Percentiles rank a stretch among this genome's conserved stretches.
These are phyloP conservation scores for Pyrenochaeta sp. DNA, from an alignment of 2,329 filamentous ascomycete species.

Conservation along the genomic window DNA sequence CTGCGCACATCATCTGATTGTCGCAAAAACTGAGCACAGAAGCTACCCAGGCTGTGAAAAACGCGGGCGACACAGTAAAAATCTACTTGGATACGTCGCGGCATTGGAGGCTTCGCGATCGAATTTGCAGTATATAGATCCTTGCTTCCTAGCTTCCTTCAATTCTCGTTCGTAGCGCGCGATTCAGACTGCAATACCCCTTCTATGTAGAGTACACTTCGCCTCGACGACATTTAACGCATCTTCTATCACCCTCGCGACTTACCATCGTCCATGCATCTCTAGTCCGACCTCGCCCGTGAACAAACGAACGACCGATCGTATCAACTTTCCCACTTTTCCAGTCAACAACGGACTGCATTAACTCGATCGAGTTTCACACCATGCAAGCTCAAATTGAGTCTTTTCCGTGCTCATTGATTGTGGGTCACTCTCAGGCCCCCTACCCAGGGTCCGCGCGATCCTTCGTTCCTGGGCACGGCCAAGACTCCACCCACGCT, in stretches of 20 bases:
- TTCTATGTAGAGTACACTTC: not conserved
- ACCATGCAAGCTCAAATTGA: too few relatives aligned
- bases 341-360: too few relatives aligned
- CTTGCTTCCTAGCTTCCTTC: not conserved
- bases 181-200: not conserved
- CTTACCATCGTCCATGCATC: too few relatives aligned
- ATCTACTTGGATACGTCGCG: not conserved
- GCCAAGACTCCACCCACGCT: too few relatives aligned
- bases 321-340: too few relatives aligned
- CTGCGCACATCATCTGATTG: slow-evolving; percentile 17
- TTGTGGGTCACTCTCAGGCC: too few relatives aligned
- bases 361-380: too few relatives aligned
- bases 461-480: too few relatives aligned
- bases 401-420: too few relatives aligned
- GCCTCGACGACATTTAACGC: not conserved
- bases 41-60: not conserved
- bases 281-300: too few relatives aligned
- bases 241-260: not conserved
- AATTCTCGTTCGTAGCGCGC: not conserved
- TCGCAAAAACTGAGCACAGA: not conserved
- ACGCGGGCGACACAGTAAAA: not conserved
- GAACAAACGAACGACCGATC: too few relatives aligned
- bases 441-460: too few relatives aligned
- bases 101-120: not conserved
- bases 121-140: not conserved